Base-by-base conservation (phyloP, 352 stramenopile species). In the Stephanocyclus meneghinianus region DNA sequence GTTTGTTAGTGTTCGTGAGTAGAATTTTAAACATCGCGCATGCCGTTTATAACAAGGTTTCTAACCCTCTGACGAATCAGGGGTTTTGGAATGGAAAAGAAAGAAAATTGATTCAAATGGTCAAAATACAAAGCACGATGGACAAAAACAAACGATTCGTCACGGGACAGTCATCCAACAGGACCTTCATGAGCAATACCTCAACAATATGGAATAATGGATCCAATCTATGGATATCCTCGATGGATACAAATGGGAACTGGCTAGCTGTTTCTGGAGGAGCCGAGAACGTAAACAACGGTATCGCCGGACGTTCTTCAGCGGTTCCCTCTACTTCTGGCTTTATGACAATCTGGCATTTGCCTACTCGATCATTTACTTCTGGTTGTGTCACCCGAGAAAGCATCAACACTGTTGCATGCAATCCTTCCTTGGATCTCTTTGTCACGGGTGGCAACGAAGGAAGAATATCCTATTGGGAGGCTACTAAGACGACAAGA, bases 11-110 rank as follows among this genome's bases (percentile, higher is more conserved):
- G 40, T 45, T 62, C 18, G 18, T 26, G 21, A 32, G 26, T 16
- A 26, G 10, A 32, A 10, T 60, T 6, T 26, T 21, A 11, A 55
- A 26, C 5, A 26, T 26, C 21, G 21, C 21, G 21, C 21, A 26
- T 26, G 21, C 21, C 21, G 21, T 0, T 51, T 1, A 65, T 51
- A 6, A 29, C 30, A 51, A 42, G 50, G 7, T 2, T 35, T 65
- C 48, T 29, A 26, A 11, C 5, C 16, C 26, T 35, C 13, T 16
- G 18, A 8, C 7, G 8, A 42, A 32, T 50, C 42, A 78, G 61
- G 76, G 71, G 10, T 77, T 87, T 69, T 89, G 80, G 79, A 71
- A 89, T 72, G 67, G 71, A 53, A 78, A 83, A 71, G 45, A 79
- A 13, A 57, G 81, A 63, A 74, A 83, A 30, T 55, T 85, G 29